Conservation (phyloP, 2,329 filamentous ascomycete genomes). For the Phaeosphaeriaceae sp. region DNA sequence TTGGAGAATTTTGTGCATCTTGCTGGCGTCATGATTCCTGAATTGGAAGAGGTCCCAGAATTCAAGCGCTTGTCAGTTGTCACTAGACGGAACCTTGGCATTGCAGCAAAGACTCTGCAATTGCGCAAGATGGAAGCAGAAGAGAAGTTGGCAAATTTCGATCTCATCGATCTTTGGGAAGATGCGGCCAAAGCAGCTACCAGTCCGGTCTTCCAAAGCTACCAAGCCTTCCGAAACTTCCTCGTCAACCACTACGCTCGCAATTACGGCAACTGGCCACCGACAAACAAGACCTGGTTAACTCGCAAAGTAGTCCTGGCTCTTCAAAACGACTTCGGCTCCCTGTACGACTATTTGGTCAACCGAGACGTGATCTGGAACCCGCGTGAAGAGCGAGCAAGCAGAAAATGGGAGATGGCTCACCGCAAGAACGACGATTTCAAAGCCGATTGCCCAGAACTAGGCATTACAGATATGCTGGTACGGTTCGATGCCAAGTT, state of each 20-base stretch:
- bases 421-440: constrained; percentile 44
- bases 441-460: constrained; percentile 55
- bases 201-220: constrained; percentile 61
- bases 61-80: constrained; percentile 68
- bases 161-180: constrained; percentile 69
- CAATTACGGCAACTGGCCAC: constrained; percentile 70
- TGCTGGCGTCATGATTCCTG: constrained; percentile 63
- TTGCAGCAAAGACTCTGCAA: constrained; percentile 68
- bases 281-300: constrained; percentile 61
- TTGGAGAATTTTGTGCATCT: constrained; percentile 73
- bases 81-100: constrained; percentile 69
- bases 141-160: constrained; percentile 66
- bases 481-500: constrained; percentile 70
- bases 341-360: constrained; percentile 75
- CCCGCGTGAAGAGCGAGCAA: constrained; percentile 65
- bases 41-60: constrained; percentile 61
- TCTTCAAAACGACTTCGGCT: constrained; percentile 72
- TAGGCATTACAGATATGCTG: constrained; percentile 73
- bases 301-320: constrained; percentile 64
- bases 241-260: constrained; percentile 65
- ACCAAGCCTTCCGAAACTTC: constrained; percentile 68
- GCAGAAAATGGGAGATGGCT: constrained; percentile 71
- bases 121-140: constrained; percentile 70
- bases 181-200: constrained; percentile 40
- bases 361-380: constrained; percentile 73